A percentile compares a stretch with the other conserved stretches of the same genome.
Conservation (phyloP, 2,329 filamentous ascomycete species). For the Knoxdaviesia proteae region DNA sequence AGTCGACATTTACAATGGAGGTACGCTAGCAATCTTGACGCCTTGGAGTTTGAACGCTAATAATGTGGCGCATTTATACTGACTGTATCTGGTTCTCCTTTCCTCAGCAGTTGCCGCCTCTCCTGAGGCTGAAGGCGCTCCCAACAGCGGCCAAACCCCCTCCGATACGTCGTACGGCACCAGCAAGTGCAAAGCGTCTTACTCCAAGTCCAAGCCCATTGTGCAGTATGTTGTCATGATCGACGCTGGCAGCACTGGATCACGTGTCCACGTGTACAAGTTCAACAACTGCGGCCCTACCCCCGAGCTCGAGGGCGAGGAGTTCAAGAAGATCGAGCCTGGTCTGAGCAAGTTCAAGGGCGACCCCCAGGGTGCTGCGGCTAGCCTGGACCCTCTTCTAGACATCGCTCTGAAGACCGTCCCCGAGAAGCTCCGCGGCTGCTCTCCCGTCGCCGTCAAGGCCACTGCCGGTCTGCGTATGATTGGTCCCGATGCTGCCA, state of each 20-base stretch:
- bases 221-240: constrained; percentile 98
- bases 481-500: constrained; percentile 59
- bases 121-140: neutral
- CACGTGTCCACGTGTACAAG: constrained; percentile 89
- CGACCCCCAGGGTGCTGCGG: constrained; percentile 72
- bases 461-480: constrained; percentile 85
- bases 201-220: constrained; percentile 73
- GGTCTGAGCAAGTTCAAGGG: constrained; percentile 71
- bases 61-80: neutral
- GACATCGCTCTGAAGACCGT: constrained; percentile 67
- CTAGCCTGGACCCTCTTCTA: constrained; percentile 74
- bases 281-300: constrained; percentile 93
- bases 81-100: neutral
- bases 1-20: constrained; percentile 26
- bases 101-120: no score
- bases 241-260: constrained; percentile 92
- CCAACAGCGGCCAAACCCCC: constrained; percentile 26
- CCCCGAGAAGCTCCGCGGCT: constrained; percentile 74
- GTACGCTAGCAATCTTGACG: no score
- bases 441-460: constrained; percentile 91
- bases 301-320: constrained; percentile 82
- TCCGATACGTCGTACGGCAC: constrained; percentile 44
- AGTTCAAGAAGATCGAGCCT: constrained; percentile 85
- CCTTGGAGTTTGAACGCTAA: no score
- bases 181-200: constrained; percentile 61